Evolutionary conservation across 2,329 filamentous ascomycete genomes (phyloP).

Genomic region (Mollisia scopiformis): DNA sequence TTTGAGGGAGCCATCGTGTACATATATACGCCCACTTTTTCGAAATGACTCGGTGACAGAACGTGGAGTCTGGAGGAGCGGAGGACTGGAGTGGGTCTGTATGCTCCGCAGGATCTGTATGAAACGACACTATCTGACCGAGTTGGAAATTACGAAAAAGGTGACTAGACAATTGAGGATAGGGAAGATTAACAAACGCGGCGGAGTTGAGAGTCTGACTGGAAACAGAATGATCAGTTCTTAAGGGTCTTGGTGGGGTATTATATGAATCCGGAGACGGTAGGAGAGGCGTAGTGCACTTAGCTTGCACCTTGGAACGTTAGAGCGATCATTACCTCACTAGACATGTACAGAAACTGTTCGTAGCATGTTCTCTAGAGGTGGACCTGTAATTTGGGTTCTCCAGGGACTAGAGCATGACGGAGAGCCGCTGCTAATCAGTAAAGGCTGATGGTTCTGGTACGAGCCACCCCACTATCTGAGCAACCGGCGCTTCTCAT

Average conservation of each 20-base stretch:
- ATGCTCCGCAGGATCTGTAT: slow-evolving; percentile 2
- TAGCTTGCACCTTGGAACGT: background rate
- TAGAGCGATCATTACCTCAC: background rate
- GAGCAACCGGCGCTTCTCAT: background rate
- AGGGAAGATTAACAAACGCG: background rate
- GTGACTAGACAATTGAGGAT: background rate
- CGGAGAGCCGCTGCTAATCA: background rate
- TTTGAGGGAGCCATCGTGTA: slow-evolving; percentile 25
- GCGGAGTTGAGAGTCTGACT: background rate
- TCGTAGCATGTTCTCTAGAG: too few relatives aligned
- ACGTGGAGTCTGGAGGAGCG: slow-evolving; percentile 11
- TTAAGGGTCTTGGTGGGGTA: background rate
- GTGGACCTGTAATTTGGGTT: background rate
- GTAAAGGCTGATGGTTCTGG: background rate
- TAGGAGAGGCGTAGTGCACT: background rate
- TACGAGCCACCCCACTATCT: background rate
- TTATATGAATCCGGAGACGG: background rate
- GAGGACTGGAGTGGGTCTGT: slow-evolving; percentile 7
- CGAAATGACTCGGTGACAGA: background rate
- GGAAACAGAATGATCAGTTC: background rate
- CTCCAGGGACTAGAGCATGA: background rate
- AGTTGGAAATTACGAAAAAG: background rate
- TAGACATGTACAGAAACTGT: background rate
- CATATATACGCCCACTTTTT: slow-evolving; percentile 6
- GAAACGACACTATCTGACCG: slow-evolving; percentile 14